Evolutionary conservation across 108 stramenopile species (phyloP), one percentile per base, ranked within the genome.

Genomic region (Chaetoceros tenuissimus): DNA sequence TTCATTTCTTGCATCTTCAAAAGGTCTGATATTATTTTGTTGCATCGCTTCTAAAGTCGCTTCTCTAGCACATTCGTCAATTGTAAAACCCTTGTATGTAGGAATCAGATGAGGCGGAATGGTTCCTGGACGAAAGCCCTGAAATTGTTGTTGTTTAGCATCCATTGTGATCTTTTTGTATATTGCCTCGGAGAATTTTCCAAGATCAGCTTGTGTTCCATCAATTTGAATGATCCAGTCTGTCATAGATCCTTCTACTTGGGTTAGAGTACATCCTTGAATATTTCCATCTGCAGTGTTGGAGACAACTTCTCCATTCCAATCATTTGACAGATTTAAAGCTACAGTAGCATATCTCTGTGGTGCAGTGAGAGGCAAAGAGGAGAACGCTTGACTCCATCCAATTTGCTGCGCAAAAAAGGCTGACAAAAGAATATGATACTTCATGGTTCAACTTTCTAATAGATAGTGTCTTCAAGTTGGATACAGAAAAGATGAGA

Each of bases 11-110:
- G 80, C 64, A 66, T 48, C 67, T 20, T 83, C 78, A 66, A 90
- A 90, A 3, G 89, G 84, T 5, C 82, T 73, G n/a, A 90, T 80
- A 56, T 77, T 72, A 46, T 86, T 86, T 65, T 90, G 89, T 43
- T 79, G 71, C 84, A 90, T 79, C 1, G 89, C 84, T 59, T 90
- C 89, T 49, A 90, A 59, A 1, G 78, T 75, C 18, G 89, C 74
- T 60, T 90, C 84, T 50, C 84, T 69, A 2, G 82, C 82, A 34
- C 77, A 81, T 56, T 90, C 88, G 57, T 86, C 88, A 85, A 90
- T 90, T n/a, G 80, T 66, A 70, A 84, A 87, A 3, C 77, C 77
- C 18, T 66, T 62, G 59, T 90, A 90, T 31, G 89, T 82, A 20
- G 80, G 78, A 10, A 68, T 48, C 28, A 90, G 68, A 61, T 90